These are phyloP conservation scores for Alloteropsis semialata DNA, from an alignment of 176 grass and related monocot species.

Conservation along the genomic window DNA sequence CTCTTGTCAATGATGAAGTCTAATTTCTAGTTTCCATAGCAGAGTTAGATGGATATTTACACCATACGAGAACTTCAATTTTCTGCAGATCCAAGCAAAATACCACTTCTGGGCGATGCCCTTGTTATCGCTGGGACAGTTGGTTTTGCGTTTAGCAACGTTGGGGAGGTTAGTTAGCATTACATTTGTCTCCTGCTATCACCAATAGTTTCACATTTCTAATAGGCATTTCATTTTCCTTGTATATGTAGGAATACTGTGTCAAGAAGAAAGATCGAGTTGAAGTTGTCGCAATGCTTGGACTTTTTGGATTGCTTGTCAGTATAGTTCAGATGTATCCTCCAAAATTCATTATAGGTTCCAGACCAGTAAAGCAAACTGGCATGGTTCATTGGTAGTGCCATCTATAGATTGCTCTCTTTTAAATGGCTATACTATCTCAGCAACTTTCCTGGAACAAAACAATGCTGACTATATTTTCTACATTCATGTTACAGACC, in stretches of 20 bases:
- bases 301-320: slow-evolving; percentile 56
- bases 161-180: slow-evolving; percentile 52
- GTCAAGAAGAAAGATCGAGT: slow-evolving; percentile 75
- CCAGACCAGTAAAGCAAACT: neutral
- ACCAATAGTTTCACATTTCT: slow-evolving; percentile 7
- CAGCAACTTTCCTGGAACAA: neutral
- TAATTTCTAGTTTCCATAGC: neutral
- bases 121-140: slow-evolving; percentile 75
- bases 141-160: slow-evolving; percentile 73
- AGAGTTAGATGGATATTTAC: neutral
- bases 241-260: slow-evolving; percentile 60
- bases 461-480: neutral
- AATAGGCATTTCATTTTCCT: slow-evolving; percentile 1
- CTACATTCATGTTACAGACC: neutral
- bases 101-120: slow-evolving; percentile 60
- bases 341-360: slow-evolving; percentile 1
- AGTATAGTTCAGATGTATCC: slow-evolving; percentile 72
- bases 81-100: slow-evolving; percentile 42
- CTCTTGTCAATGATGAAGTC: neutral
- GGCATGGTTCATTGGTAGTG: neutral
- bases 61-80: neutral
- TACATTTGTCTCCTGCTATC: neutral
- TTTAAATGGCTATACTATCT: neutral
- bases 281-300: slow-evolving; percentile 75
- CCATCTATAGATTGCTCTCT: neutral